These are phyloP conservation scores for Pelargonium nanum DNA, from an alignment of 345 rosid species.

Conservation along the genomic window DNA sequence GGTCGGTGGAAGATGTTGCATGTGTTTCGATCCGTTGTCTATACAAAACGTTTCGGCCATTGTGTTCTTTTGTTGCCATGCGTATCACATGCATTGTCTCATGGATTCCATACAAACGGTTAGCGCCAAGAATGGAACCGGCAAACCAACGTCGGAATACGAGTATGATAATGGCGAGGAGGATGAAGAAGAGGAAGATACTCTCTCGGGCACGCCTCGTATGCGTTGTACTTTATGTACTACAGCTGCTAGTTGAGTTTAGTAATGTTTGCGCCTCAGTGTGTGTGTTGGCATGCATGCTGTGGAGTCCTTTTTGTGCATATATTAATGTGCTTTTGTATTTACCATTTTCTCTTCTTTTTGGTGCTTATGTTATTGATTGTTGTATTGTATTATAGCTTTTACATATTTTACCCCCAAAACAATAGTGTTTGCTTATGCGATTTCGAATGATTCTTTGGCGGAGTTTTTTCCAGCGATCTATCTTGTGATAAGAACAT, in stretches of 20 bases:
- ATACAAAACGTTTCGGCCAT: slow-evolving; percentile 65
- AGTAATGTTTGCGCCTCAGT: slow-evolving; percentile 1
- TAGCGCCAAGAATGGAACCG: slow-evolving; percentile 27
- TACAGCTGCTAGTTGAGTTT: slow-evolving; percentile 64
- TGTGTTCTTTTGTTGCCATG: slow-evolving; percentile 91
- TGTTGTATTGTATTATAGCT: neutral
- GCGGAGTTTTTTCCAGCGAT: too few relatives aligned
- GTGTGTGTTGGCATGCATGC: neutral
- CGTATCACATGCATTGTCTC: slow-evolving; percentile 77
- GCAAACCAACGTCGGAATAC: slow-evolving; percentile 16
- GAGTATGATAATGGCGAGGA: slow-evolving; percentile 28
- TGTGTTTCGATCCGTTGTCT: slow-evolving; percentile 86
- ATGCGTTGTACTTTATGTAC: slow-evolving; percentile 92
- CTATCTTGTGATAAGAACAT: too few relatives aligned
- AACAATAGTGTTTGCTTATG: too few relatives aligned
- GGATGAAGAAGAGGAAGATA: slow-evolving; percentile 33
- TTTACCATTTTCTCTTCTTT: neutral
- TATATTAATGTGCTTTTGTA: neutral
- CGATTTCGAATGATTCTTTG: too few relatives aligned
- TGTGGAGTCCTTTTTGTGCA: neutral
- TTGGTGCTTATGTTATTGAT: neutral
- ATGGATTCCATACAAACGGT: slow-evolving; percentile 60
- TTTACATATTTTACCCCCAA: too few relatives aligned
- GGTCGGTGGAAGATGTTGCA: slow-evolving; percentile 85
- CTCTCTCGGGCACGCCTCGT: slow-evolving; percentile 32